These are phyloP conservation scores for Trichoderma virens DNA, from an alignment of 495 filamentous ascomycete species.

Conservation along the genomic window DNA sequence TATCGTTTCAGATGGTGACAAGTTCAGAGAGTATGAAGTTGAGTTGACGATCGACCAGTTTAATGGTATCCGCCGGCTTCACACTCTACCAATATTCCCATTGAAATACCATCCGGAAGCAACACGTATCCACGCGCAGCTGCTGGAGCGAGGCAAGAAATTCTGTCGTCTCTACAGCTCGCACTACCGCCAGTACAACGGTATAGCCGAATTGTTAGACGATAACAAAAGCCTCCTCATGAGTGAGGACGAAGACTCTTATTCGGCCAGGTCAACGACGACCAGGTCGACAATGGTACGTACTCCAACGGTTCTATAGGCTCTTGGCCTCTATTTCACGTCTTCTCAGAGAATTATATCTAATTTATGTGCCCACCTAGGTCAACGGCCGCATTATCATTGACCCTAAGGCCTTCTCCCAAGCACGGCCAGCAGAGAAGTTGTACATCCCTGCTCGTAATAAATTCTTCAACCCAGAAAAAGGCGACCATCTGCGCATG, in stretches of 20 bases:
- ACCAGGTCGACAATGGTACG: neutral
- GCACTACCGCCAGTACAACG: slow-evolving; percentile 55
- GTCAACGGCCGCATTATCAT: slow-evolving; percentile 21
- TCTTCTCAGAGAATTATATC: neutral
- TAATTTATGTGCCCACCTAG: slow-evolving; percentile 4
- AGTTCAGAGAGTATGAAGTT: slow-evolving; percentile 43
- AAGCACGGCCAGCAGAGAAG: neutral
- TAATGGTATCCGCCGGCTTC: slow-evolving; percentile 50
- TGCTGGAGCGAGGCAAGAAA: slow-evolving; percentile 39
- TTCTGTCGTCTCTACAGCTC: slow-evolving; percentile 51
- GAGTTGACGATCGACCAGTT: slow-evolving; percentile 41
- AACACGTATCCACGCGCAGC: slow-evolving; percentile 27
- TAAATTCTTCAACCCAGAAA: neutral
- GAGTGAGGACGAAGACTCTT: neutral
- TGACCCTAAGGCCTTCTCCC: slow-evolving; percentile 12
- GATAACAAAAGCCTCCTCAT: slow-evolving; percentile 12
- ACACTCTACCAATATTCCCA: slow-evolving; percentile 47
- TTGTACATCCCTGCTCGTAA: slow-evolving; percentile 6
- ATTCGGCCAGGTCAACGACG: neutral
- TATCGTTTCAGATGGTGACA: slow-evolving; percentile 53
- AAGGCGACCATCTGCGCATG: slow-evolving; percentile 14
- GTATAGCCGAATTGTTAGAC: slow-evolving; percentile 29
- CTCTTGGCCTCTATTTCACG: neutral
- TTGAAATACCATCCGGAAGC: slow-evolving; percentile 45
- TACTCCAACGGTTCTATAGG: neutral